Base-by-base conservation (phyloP, 2,329 filamentous ascomycete species). In the Pezicula neosporulosa region DNA sequence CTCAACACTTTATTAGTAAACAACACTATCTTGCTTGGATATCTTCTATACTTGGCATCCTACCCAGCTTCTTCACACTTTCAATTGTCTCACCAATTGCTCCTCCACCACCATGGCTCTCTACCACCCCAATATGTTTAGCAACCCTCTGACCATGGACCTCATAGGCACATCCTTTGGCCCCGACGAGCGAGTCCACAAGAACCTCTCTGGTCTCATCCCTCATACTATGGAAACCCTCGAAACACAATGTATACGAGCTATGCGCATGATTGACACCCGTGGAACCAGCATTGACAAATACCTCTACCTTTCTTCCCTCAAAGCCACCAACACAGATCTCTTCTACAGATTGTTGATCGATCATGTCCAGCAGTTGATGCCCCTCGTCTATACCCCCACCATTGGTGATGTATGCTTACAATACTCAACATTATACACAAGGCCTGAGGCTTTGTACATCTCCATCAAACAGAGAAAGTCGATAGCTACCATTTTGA, bases 401-500 rank as follows among this genome's bases (percentile, higher is more conserved):
- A 92, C 89, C 65, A 91, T 99, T 63, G 94, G 94, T 64, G 93
- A 97, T 69, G 94, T 96, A 60, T 99, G 94, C 76, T 78, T 96
- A 68, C 87, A 93, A 73, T 99, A 96, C 83, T 96, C 92, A 37
- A 90, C 93, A 64, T 83, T 97, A 63, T 97, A 96, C 77, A 95
- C 92, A 54, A 88, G 92, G 61, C 92, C 94, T 19, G 94, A 97
- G 78, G 91, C 88, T 59, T 82, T 97, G 72, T 99, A 97, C 76
- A 89, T 99, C 59, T 97, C 92, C 55, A 97, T 90, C 73, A 89
- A 90, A 72, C 93, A 99, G 77, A 86, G 89, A 59, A 94, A 92
- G 66, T 90, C 93, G 56, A 89, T 97, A 58, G 83, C 85, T 64
- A 86, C 88, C 43, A 92, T 97, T 68, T 85, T 97, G 60, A 78